Base-by-base conservation (phyloP, 1,284 basidiomycete genomes). In the Rhodotorula sp. region DNA sequence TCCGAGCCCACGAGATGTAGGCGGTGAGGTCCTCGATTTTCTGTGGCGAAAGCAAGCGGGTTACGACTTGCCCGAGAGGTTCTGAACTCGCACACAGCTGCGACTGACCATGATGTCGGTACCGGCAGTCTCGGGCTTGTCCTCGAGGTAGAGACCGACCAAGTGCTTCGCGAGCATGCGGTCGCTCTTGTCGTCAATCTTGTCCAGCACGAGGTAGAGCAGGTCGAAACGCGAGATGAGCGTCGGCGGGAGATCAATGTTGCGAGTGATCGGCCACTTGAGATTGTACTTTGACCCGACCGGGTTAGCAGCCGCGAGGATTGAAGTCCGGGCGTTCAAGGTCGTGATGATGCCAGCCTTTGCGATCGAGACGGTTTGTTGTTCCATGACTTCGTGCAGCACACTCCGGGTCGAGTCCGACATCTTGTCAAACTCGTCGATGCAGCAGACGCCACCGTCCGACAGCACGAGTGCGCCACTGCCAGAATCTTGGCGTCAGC, bases 351-450 rank as follows among this genome's bases (percentile, higher is more conserved):
- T 99, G 17, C 96, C 96, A 0, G 95, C 95, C 82, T 99, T 99
- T n/a, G 96, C 96, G 71, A 99, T 95, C 3, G 95, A 98, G 4
- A 99, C 94, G 0, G 95, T 99, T 89, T 99, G 95, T 89, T 99
- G 95, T 86, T 99, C 95, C 95, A 99, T 99, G 53, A 98, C 96
- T 89, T 99, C 96, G 80, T 99, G 95, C 62, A 99, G 83, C 1
- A 98, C 96, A 81, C 91, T 95, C 60, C 96, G 87, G 15, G 95
- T 98, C 1, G 93, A 88, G 78, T 99, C 95, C 2, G 91, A 91
- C 95, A 99, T 99, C 82, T 99, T 99, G 83, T 99, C 96, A 78
- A 99, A 99, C 82, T 98, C 95, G 79, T 99, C 95, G 77, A 99
- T 99, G 80, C 96, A 99, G 82, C 96, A 99, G 7, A 98, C 93